Base-by-base conservation (phyloP, 164 flowering plant species). In the Vitis riparia region DNA sequence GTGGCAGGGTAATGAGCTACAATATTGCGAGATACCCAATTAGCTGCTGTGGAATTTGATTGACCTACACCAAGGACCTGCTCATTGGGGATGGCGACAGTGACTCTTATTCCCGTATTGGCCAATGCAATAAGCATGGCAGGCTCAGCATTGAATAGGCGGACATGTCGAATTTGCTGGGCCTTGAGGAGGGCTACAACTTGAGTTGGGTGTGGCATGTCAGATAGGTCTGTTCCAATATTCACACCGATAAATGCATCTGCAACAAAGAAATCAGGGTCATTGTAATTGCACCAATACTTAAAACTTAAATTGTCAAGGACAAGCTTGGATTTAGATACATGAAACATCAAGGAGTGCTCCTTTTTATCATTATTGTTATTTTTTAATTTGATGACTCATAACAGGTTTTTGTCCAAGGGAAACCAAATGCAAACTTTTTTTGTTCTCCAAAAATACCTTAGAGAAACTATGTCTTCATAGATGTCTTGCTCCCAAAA, bases 201-300 rank as follows among this genome's bases (percentile, higher is more conserved):
- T 78, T 88, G 93, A 63, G 90, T 87, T 47, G 93, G 90, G 49
- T 84, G 86, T 53, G 93, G 93, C 89, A 87, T 84, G 76, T 83
- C 89, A 0, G 93, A 88, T 11, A 88, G 86, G 1, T 76, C 82
- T 27, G 89, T 88, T 48, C 93, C 93, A 7, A 88, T 88, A 53
- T 88, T 88, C 48, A 87, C 91, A 1, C 93, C 93, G 32, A 88
- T 73, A 65, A 76, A 85, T 49, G 82, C 75, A 58, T 71, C 92
- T 88, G 84, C 73, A 82, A 77, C 12, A 70, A 51, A 66, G 14
- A 62, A 62, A 65, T 23, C 27, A 23, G 27, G 27, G 27, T 23
- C 27, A 23, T 23, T 23, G 27, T 23, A 23, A 23, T 23, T 23
- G 27, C 27, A 23, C 27, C 27, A 23, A 23, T 23, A 23, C 27